These are phyloP conservation scores for Epichloe aotearoae DNA, from an alignment of 2,329 filamentous ascomycete genomes.

Conservation along the genomic window DNA sequence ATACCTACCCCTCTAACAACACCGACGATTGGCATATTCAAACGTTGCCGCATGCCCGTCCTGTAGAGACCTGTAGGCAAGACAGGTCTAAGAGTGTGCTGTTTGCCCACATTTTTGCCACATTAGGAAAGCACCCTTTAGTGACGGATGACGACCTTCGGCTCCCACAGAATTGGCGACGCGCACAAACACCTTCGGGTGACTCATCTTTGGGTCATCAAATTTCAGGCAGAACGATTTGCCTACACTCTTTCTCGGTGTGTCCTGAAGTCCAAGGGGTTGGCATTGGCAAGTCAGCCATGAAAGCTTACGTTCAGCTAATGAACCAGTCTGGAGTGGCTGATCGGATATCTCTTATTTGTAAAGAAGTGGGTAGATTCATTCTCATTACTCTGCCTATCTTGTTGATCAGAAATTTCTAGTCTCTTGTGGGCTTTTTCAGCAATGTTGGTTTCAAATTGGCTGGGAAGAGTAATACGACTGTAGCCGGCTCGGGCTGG, in stretches of 20 bases:
- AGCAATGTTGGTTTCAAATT: slow-evolving; percentile 60
- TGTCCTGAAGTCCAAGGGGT: slow-evolving; percentile 60
- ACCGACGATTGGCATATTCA: slow-evolving; percentile 34
- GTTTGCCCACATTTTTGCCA: slow-evolving; percentile 66
- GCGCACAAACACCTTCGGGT: slow-evolving; percentile 27
- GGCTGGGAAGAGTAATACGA: slow-evolving; percentile 52
- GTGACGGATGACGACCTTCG: slow-evolving; percentile 54
- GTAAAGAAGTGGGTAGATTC: slow-evolving; percentile 34
- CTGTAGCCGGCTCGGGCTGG: slow-evolving; percentile 72
- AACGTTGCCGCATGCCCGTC: slow-evolving; percentile 35
- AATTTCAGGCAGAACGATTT: slow-evolving; percentile 60
- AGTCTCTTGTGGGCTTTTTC: slow-evolving; percentile 63
- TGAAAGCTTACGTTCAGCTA: slow-evolving; percentile 40
- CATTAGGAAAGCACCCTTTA: slow-evolving; percentile 47
- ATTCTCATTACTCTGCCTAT: not conserved
- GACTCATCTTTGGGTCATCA: slow-evolving; percentile 46
- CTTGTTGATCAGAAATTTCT: not conserved
- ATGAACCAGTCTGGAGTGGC: slow-evolving; percentile 58
- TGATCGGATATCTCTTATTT: slow-evolving; percentile 62
- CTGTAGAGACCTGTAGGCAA: slow-evolving; percentile 38
- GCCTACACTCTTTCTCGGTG: slow-evolving; percentile 71
- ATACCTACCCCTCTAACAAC: slow-evolving; percentile 40
- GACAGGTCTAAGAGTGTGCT: slow-evolving; percentile 37
- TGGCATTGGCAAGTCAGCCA: slow-evolving; percentile 59
- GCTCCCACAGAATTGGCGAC: slow-evolving; percentile 54